Percentiles rank a stretch among this genome's conserved stretches.
These are phyloP conservation scores for Epichloe amarillans DNA, from an alignment of 2,329 filamentous ascomycete genomes.

Conservation along the genomic window DNA sequence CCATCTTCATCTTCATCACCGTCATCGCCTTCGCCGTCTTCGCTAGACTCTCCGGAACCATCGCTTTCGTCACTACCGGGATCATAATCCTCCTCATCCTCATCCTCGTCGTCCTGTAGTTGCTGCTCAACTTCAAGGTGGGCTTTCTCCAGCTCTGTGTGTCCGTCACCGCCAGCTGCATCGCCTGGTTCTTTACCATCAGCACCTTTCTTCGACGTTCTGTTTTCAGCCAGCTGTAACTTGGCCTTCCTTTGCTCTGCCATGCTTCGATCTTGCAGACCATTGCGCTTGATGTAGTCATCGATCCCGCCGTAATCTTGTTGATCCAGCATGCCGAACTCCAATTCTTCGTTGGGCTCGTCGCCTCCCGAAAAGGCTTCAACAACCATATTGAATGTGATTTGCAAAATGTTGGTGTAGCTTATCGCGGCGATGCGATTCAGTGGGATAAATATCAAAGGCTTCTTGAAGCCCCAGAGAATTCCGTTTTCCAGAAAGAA, in stretches of 20 bases:
- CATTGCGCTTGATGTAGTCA: slow-evolving; percentile 46
- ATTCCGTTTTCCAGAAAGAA: slow-evolving; percentile 56
- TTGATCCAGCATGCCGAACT: slow-evolving; percentile 58
- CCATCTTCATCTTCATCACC: slow-evolving; percentile 30
- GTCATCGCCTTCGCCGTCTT: slow-evolving; percentile 40
- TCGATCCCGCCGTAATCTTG: slow-evolving; percentile 53
- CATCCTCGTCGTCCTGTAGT: slow-evolving; percentile 47
- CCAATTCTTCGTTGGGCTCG: slow-evolving; percentile 44
- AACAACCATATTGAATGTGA: slow-evolving; percentile 55
- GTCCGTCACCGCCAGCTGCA: slow-evolving; percentile 19
- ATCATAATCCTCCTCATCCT: slow-evolving; percentile 54
- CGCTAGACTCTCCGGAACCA: slow-evolving; percentile 36
- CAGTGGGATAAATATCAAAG: slow-evolving; percentile 49
- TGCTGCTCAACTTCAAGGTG: slow-evolving; percentile 37
- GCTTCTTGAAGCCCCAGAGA: slow-evolving; percentile 59
- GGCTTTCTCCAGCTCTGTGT: slow-evolving; percentile 36
- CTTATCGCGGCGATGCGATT: slow-evolving; percentile 48
- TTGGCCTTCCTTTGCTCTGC: slow-evolving; percentile 54
- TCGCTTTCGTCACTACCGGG: slow-evolving; percentile 49
- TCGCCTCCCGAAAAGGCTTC: slow-evolving; percentile 40
- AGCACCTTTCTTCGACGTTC: slow-evolving; percentile 30
- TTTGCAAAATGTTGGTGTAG: slow-evolving; percentile 53
- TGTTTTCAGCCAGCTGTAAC: slow-evolving; percentile 46
- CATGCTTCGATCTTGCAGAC: slow-evolving; percentile 54
- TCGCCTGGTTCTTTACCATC: slow-evolving; percentile 26